These are phyloP conservation scores for Herpetospermum pedunculosum DNA, from an alignment of 306 rosid species.

Conservation along the genomic window DNA sequence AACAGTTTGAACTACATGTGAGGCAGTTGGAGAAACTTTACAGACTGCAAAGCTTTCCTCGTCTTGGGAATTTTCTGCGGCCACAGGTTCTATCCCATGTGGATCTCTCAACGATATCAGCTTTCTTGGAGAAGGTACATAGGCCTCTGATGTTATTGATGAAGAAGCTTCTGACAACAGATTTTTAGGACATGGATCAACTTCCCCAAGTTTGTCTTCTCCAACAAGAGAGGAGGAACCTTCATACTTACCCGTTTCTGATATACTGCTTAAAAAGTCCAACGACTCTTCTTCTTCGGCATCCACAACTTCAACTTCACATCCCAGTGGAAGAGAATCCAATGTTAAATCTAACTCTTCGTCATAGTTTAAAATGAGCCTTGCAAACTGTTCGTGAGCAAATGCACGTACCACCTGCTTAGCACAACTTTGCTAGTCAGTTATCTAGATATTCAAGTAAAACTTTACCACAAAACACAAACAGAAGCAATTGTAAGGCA, in stretches of 20 bases:
- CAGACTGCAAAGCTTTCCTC: conserved; percentile 30
- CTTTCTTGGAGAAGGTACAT: conserved; percentile 24
- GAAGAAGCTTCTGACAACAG: conserved; percentile 31
- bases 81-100: conserved; percentile 26
- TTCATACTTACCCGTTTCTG: conserved; percentile 35
- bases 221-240: conserved; percentile 23
- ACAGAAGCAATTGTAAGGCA: neutral
- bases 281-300: conserved; percentile 53
- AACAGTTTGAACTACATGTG: conserved; percentile 64
- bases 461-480: conserved; percentile 6
- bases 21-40: conserved; percentile 41
- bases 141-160: conserved; percentile 37
- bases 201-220: conserved; percentile 29
- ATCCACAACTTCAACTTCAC: conserved; percentile 47
- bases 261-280: conserved; percentile 39
- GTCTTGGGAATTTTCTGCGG: conserved; percentile 15
- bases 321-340: conserved; percentile 55
- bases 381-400: conserved; percentile 95
- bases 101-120: conserved; percentile 25
- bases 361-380: conserved; percentile 70
- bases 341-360: conserved; percentile 62
- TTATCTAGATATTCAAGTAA: conserved; percentile 2
- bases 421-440: conserved; percentile 18
- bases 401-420: conserved; percentile 85
- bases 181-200: conserved; percentile 23